Conservation (phyloP, 2,329 filamentous ascomycete genomes). For the Colletotrichum nymphaeae region DNA sequence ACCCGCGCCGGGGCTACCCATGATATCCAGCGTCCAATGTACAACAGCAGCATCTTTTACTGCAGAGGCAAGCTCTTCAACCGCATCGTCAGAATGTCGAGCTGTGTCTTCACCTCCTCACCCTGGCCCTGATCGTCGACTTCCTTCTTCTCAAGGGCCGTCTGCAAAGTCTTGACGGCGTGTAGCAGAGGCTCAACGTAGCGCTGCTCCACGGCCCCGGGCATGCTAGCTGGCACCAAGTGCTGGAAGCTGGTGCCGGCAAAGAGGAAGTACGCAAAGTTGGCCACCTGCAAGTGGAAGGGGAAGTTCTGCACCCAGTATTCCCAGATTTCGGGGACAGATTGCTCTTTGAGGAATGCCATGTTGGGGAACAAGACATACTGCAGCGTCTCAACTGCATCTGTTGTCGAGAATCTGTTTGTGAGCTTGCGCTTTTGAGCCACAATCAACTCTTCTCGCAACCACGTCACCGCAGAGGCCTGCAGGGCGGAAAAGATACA, state of each 20-base stretch:
- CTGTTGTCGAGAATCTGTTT: conserved; percentile 60
- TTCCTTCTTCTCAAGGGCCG: conserved; percentile 47
- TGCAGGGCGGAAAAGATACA: conserved; percentile 73
- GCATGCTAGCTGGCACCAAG: conserved; percentile 67
- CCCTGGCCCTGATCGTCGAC: conserved; percentile 40
- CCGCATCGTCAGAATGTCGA: conserved; percentile 55
- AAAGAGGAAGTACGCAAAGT: conserved; percentile 69
- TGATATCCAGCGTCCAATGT: conserved; percentile 2
- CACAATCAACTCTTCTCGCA: conserved; percentile 70
- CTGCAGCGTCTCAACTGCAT: conserved; percentile 70
- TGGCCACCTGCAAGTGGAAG: conserved; percentile 69
- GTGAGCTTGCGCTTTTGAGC: conserved; percentile 48
- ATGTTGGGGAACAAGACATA: conserved; percentile 71
- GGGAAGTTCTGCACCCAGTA: conserved; percentile 61
- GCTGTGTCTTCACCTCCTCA: conserved; percentile 49
- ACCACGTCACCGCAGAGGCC: conserved; percentile 71
- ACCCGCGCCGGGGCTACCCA: conserved; percentile 23
- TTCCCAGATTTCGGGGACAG: conserved; percentile 57
- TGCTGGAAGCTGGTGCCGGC: conserved; percentile 57
- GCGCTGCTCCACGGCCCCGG: conserved; percentile 66
- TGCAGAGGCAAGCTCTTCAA: conserved; percentile 55
- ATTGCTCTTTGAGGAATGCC: conserved; percentile 56
- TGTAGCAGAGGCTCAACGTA: conserved; percentile 66
- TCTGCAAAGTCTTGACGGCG: conserved; percentile 51
- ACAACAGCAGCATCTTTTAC: conserved; percentile 38